A percentile compares a stretch with the other conserved stretches of the same genome.
These are phyloP conservation scores for Aegilops tauschii DNA, from an alignment of 176 grass and related monocot species.

Conservation along the genomic window DNA sequence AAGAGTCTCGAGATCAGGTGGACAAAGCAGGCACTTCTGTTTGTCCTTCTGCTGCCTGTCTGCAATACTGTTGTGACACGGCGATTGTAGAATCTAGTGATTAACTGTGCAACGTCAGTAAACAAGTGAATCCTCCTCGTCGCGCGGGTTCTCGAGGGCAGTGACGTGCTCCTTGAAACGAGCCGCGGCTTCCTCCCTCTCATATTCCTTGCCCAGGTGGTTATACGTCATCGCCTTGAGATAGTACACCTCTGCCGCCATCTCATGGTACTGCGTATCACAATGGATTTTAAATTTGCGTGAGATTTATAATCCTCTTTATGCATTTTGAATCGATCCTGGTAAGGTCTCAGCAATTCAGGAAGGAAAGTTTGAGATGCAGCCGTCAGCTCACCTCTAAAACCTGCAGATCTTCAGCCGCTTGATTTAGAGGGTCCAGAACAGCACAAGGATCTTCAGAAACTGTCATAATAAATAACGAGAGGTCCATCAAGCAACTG, in stretches of 20 bases:
- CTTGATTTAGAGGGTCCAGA: slow-evolving; percentile 81
- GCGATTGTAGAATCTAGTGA: not conserved
- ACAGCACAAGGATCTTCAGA: slow-evolving; percentile 53
- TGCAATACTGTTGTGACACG: too few relatives aligned
- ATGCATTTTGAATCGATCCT: not conserved
- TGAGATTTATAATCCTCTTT: not conserved
- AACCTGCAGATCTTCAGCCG: slow-evolving; percentile 73
- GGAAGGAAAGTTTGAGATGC: not conserved
- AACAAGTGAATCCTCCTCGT: slow-evolving; percentile 52
- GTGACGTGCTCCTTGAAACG: slow-evolving; percentile 65
- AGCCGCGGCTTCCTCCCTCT: slow-evolving; percentile 67
- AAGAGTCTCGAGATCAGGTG: not conserved
- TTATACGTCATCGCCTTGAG: slow-evolving; percentile 74
- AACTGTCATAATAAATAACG: slow-evolving; percentile 45
- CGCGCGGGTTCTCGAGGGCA: slow-evolving; percentile 45
- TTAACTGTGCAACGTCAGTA: not conserved
- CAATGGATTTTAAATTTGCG: not conserved
- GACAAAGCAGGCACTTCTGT: too few relatives aligned
- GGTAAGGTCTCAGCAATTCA: not conserved
- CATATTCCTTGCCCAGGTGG: slow-evolving; percentile 43
- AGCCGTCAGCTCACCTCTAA: slow-evolving; percentile 65
- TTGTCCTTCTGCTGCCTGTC: too few relatives aligned
- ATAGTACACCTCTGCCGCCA: slow-evolving; percentile 80
- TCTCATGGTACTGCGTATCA: slow-evolving; percentile 72
- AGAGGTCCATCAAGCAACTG: not conserved